Base-by-base conservation (phyloP, 352 stramenopile genomes). In the Phytopythium ostracodes region DNA sequence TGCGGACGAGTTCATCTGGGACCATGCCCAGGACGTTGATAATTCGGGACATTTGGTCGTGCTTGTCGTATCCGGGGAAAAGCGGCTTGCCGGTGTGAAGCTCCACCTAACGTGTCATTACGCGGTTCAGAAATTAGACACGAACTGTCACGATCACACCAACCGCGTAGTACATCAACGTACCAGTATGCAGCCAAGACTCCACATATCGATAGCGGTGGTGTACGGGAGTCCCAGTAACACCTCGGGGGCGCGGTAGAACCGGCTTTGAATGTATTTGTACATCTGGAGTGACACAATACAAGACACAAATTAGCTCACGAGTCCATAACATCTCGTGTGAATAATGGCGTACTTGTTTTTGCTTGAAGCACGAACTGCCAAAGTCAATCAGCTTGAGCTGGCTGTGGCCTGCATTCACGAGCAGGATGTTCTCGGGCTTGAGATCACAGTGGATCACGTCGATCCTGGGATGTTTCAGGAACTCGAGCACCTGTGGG, bases 361-460 rank as follows among this genome's bases (percentile, higher is more conserved):
- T 98, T 55, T 96, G 88, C 6, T 87, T 92, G 36, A 95, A 79
- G 74, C 97, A 99, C 2, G 94, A 98, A 61, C 90, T 98, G 47
- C 97, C 98, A 83, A 99, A 99, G 76, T 99, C 98, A 69, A 99
- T 99, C 5, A 99, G 80, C 77, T 99, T 99, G 56, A 99, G 89
- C 22, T 91, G 95, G 69, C 90, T 98, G 47, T 96, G 92, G 25
- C 96, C 97, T 4, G 92, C 90, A 59, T 98, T 85, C 42, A 91
- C 79, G 20, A 99, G 72, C 61, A 99, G 66, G 62, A 99, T 99
- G 73, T 99, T 99, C 75, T 99, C 98, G 7, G 98, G 98, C 73
- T 99, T 99, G 25, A 99, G 80, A 81, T 99, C 98, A 75, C 97
- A 99, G 75, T 99, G 97, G 58, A 99, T 99, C 36, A 99, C 90